phyloP scores from a whole-genome alignment of 2,329 filamentous ascomycete genomes.

The Verruconis gallopava region DNA sequence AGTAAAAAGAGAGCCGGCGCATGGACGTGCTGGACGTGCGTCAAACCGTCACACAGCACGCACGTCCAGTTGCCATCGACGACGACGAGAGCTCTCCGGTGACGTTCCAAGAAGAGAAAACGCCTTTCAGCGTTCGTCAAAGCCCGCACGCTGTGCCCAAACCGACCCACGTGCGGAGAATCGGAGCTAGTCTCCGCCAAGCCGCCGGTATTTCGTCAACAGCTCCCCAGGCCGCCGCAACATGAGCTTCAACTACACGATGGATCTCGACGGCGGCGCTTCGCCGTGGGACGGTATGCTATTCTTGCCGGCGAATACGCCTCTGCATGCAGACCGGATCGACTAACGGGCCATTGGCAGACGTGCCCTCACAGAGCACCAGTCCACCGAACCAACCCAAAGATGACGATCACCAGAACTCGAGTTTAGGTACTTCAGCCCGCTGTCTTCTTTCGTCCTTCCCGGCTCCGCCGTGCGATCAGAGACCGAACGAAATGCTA shows the following conservation, averaged over 20 bases:
- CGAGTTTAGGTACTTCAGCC: constrained; percentile 15
- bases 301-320: no score
- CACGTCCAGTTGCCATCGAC: no score
- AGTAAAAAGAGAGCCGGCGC: no score
- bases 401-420: constrained; percentile 19
- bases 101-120: no score
- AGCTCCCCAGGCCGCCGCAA: background rate
- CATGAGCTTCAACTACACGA: constrained; percentile 11
- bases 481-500: background rate
- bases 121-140: no score
- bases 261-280: constrained; percentile 30
- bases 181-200: background rate
- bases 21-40: no score
- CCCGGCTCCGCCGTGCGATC: constrained; percentile 1
- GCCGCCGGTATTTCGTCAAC: background rate
- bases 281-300: constrained; percentile 30
- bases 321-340: no score
- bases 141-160: no score
- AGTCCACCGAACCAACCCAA: constrained; percentile 22
- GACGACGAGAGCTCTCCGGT: no score
- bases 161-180: no score
- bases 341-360: constrained; percentile 3
- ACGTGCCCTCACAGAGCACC: constrained; percentile 7
- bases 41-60: no score
- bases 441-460: background rate